phyloP scores from a whole-genome alignment of 306 rosid genomes.

The Ormosia semicastrata region DNA sequence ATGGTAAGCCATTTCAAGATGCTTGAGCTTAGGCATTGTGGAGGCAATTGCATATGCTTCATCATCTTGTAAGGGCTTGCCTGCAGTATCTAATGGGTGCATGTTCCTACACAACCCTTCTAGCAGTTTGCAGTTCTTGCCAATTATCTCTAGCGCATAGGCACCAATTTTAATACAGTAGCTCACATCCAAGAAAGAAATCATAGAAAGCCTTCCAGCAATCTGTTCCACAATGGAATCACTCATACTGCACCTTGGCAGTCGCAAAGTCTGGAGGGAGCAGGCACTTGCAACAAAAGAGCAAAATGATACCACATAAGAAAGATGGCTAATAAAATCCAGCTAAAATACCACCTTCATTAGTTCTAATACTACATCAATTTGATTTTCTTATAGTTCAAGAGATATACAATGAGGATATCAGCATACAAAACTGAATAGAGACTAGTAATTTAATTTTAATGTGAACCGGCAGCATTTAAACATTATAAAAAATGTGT shows the following conservation, averaged over 20 bases:
- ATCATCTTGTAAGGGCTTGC: conserved; percentile 73
- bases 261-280: conserved; percentile 71
- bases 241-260: conserved; percentile 69
- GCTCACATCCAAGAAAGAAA: conserved; percentile 94
- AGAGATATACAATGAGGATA: not conserved
- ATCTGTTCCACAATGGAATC: conserved; percentile 67
- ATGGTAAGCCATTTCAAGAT: conserved; percentile 93
- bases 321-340: conserved; percentile 2
- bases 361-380: not conserved
- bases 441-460: not conserved
- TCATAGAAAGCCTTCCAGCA: conserved; percentile 64
- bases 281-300: conserved; percentile 82
- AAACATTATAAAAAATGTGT: not conserved
- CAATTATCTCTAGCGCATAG: conserved; percentile 65
- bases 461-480: not conserved
- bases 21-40: conserved; percentile 94
- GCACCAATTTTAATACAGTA: conserved; percentile 75
- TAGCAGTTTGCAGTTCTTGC: conserved; percentile 82
- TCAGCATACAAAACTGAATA: not conserved
- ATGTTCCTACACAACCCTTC: conserved; percentile 80
- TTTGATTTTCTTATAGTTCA: not conserved
- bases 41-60: conserved; percentile 85
- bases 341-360: not conserved
- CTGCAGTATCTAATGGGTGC: conserved; percentile 87
- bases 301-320: conserved; percentile 30